These are phyloP conservation scores for Backusella sp. DNA, from an alignment of 192 early-diverging fungal species.

Conservation along the genomic window DNA sequence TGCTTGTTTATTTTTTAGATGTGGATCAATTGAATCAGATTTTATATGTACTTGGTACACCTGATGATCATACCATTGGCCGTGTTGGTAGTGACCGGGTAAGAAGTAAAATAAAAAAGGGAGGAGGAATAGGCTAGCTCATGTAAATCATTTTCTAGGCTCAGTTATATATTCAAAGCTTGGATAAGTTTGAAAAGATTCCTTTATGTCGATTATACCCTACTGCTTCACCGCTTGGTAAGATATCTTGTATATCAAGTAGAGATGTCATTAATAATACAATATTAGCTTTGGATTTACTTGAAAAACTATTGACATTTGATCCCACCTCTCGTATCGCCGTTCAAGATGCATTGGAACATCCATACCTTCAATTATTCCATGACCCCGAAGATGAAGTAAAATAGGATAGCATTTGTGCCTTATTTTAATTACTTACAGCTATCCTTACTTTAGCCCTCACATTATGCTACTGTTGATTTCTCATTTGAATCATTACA, in stretches of 20 bases:
- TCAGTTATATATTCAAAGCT: constrained; percentile 80
- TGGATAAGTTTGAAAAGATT: constrained; percentile 75
- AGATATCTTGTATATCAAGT: constrained; percentile 53
- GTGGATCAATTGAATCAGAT: constrained; percentile 98
- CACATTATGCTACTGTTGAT: constrained; percentile 64
- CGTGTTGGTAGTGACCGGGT: constrained; percentile 86
- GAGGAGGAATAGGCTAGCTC: background rate
- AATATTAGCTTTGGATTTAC: constrained; percentile 52
- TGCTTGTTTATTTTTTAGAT: constrained; percentile 30
- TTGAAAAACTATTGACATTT: constrained; percentile 87
- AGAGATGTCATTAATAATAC: background rate
- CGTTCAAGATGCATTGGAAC: constrained; percentile 84
- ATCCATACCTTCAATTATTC: constrained; percentile 81
- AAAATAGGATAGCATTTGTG: background rate
- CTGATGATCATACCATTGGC: constrained; percentile 77
- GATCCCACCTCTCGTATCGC: constrained; percentile 85
- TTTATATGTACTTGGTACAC: constrained; percentile 87
- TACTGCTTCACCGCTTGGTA: constrained; percentile 69
- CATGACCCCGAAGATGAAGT: constrained; percentile 39
- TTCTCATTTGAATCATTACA: constrained; percentile 78
- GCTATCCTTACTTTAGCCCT: constrained; percentile 36
- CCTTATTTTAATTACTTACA: background rate
- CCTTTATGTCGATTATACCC: constrained; percentile 87
- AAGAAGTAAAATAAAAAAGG: constrained; percentile 6
- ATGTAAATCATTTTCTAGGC: constrained; percentile 52